A percentile compares a stretch with the other conserved stretches of the same genome.
These are phyloP conservation scores for Danielia oregonensis DNA, from an alignment of 805 yeast genomes.

Conservation along the genomic window DNA sequence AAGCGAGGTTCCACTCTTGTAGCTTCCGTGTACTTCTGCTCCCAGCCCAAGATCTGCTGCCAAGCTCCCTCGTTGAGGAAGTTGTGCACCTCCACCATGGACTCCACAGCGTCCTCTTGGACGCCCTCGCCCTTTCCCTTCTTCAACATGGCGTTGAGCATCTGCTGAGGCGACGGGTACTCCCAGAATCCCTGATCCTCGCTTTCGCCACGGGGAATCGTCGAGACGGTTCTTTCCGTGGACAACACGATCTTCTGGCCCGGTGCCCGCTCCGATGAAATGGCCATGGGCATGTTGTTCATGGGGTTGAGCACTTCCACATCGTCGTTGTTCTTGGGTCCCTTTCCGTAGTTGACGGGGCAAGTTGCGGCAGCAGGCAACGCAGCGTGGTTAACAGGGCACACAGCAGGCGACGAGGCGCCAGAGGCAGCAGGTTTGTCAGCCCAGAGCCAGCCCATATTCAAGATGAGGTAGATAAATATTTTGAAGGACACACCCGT, in stretches of 20 bases:
- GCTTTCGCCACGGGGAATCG: conserved; percentile 79
- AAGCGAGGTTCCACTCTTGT: conserved; percentile 68
- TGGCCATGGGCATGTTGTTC: conserved; percentile 80
- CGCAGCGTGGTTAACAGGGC: conserved; percentile 14
- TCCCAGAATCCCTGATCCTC: conserved; percentile 84
- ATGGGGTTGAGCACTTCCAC: conserved; percentile 61
- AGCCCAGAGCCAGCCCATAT: conserved; percentile 94
- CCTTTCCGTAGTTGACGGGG: conserved; percentile 10
- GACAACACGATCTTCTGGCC: conserved; percentile 80
- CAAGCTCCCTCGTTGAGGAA: conserved; percentile 97
- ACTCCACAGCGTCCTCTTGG: conserved; percentile 92
- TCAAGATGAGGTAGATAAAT: conserved; percentile 2
- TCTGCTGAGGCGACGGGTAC: conserved; percentile 98
- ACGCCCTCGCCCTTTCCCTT: conserved; percentile 87
- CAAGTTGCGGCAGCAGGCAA: conserved; percentile 13
- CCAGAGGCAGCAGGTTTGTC: conserved; percentile 19
- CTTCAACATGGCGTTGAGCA: conserved; percentile 95
- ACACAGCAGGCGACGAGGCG: conserved; percentile 13
- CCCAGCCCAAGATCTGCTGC: conserved; percentile 94
- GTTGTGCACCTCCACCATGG: conserved; percentile 96
- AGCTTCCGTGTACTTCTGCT: conserved; percentile 57
- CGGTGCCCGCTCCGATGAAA: conserved; percentile 65
- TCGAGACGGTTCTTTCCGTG: conserved; percentile 75
- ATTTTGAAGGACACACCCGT: neutral
- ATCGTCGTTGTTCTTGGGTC: conserved; percentile 11